Percentiles rank a stretch among this genome's conserved stretches.
These are phyloP conservation scores for Tetrapyrgos nigripes DNA, from an alignment of 1,284 basidiomycete genomes.

Conservation along the genomic window DNA sequence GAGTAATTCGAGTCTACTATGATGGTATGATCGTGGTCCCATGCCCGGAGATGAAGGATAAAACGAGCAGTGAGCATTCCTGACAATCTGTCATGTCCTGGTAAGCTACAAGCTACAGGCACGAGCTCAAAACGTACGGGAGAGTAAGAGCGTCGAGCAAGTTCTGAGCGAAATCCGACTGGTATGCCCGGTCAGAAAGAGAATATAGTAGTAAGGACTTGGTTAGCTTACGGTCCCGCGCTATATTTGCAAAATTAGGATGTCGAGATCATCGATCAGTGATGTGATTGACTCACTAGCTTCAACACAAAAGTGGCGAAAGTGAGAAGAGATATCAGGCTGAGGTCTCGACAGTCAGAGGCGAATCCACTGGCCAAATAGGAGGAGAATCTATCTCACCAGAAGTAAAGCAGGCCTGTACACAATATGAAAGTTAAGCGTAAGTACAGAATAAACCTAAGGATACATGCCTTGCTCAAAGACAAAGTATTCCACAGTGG, in stretches of 20 bases:
- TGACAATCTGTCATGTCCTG: slow-evolving; percentile 6
- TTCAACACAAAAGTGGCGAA: slow-evolving; percentile 13
- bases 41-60: slow-evolving; percentile 13
- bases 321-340: slow-evolving; percentile 11
- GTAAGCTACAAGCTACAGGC: no score
- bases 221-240: neutral
- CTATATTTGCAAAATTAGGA: neutral
- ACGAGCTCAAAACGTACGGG: slow-evolving; percentile 5
- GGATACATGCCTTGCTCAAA: slow-evolving; percentile 14
- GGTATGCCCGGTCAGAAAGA: neutral
- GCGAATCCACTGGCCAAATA: no score
- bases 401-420: slow-evolving; percentile 16
- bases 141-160: slow-evolving; percentile 16
- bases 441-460: neutral
- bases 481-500: slow-evolving; percentile 3
- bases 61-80: slow-evolving; percentile 18
- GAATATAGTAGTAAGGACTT: neutral
- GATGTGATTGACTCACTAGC: slow-evolving; percentile 1
- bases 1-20: neutral
- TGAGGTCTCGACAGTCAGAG: neutral
- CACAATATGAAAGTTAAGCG: no score
- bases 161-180: slow-evolving; percentile 12
- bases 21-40: neutral
- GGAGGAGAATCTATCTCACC: slow-evolving; percentile 2
- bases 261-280: no score